Evolutionary conservation across 805 yeast genomes (phyloP), one percentile per base, ranked within the genome.

Genomic region (Kregervanrija fluxuum): DNA sequence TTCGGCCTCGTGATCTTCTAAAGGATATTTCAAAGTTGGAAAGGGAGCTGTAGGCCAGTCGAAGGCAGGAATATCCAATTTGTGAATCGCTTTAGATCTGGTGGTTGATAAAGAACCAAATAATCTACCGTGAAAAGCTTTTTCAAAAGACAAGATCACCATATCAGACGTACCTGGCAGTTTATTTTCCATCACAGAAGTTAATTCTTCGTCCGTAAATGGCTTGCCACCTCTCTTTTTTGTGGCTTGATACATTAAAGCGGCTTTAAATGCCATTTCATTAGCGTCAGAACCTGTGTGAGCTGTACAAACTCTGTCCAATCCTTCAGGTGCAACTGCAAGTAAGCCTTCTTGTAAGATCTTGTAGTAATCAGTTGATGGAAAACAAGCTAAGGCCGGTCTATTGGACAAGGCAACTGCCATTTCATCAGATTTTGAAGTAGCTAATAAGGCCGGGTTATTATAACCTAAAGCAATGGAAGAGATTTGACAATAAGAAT

Each of bases 1-100:
- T 49, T 69, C 79, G 40, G 71, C 79, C 36, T 60, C 78, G 61
- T 79, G 60, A 42, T 77, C 73, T 45, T 79, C 90, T 59, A 89
- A 74, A 47, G 98, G 98, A 66, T 88, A 90, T 65, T 81, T 70
- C 67, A 87, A 81, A 42, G 75, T 56, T 52, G 98, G 98, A 72
- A 82, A 90, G 51, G 77, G 54, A 47, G 80, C 74, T 56, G 64
- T 70, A 44, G 81, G 81, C 81, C 81, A 76, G 48, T 71, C 61
- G 54, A 76, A 76, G 1, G 80, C 77, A n/a, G 81, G 81, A 37
- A 76, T 73, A 47, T 75, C 81, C 55, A 76, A 60, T 59, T 76
- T 76, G 59, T 76, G 81, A 46, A 76, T 66, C 4, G 80, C 76
- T 55, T 76, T 76, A 22, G 80, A 74, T 48, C 80, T 61, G 10